These are phyloP conservation scores for Citrullus mucosospermus DNA, from an alignment of 306 rosid genomes.

Conservation along the genomic window DNA sequence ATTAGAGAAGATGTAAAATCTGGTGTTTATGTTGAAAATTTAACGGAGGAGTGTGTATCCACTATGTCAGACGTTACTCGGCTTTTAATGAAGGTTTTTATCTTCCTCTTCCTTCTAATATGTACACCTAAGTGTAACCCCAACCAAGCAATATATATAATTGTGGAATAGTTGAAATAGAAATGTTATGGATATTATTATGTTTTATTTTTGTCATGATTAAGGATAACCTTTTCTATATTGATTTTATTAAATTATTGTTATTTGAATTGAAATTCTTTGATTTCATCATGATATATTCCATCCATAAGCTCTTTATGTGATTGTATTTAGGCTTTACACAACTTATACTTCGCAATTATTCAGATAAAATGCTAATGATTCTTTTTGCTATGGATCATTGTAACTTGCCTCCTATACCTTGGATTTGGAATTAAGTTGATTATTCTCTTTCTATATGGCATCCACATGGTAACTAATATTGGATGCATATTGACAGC, in stretches of 20 bases:
- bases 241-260: not conserved
- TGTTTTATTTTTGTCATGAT: not conserved
- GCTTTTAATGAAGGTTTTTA: constrained; percentile 68
- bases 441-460: not conserved
- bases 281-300: not conserved
- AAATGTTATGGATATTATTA: not conserved
- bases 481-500: not conserved
- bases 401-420: constrained; percentile 1
- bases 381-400: not conserved
- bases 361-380: not conserved
- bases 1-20: constrained; percentile 97
- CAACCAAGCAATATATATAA: not conserved
- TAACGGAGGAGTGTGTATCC: constrained; percentile 65
- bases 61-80: constrained; percentile 62
- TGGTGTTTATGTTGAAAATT: constrained; percentile 96
- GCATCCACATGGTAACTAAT: not conserved
- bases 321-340: not conserved
- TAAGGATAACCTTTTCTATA: not conserved
- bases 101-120: not conserved
- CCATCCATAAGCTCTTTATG: not conserved
- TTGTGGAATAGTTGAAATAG: not conserved
- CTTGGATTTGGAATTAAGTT: not conserved
- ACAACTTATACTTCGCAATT: not conserved
- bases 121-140: not conserved
- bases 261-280: not conserved